Evolutionary conservation across 441 rosid species (phyloP).

Genomic region (Mallotus repandus): DNA sequence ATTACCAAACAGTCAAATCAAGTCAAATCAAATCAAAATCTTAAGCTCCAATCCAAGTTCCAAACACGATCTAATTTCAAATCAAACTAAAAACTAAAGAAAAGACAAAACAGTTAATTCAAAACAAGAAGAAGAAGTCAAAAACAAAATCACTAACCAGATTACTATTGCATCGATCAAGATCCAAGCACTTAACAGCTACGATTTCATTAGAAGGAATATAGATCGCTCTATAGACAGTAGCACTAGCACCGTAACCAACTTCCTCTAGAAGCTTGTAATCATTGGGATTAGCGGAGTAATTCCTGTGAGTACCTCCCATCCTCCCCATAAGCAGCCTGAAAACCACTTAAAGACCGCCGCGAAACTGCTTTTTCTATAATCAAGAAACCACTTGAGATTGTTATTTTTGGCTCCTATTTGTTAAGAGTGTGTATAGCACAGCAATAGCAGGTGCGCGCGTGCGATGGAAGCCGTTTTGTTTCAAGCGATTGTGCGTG

Average conservation of each 20-base stretch:
- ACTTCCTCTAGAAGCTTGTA: conserved; percentile 86
- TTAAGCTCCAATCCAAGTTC: conserved; percentile 16
- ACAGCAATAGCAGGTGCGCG: not conserved
- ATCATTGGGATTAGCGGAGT: conserved; percentile 61
- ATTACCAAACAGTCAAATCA: conserved; percentile 9
- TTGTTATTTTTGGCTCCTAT: not conserved
- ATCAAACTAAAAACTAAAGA: conserved; percentile 6
- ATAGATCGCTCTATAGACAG: conserved; percentile 88
- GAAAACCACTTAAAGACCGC: not conserved
- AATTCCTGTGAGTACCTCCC: conserved; percentile 49
- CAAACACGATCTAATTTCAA: conserved; percentile 21
- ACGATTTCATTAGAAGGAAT: conserved; percentile 76
- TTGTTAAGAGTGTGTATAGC: not conserved
- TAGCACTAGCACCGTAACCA: conserved; percentile 95
- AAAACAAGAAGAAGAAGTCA: not conserved
- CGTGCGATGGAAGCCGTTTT: not conserved
- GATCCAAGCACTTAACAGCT: conserved; percentile 97
- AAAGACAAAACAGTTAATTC: not conserved
- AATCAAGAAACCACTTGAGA: not conserved
- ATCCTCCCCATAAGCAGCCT: conserved; percentile 42
- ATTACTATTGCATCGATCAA: conserved; percentile 96
- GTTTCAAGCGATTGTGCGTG: not conserved
- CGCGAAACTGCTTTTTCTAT: conserved; percentile 8
- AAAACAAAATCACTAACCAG: conserved; percentile 52
- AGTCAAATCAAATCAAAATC: conserved; percentile 19